phyloP scores from a whole-genome alignment of 2,329 filamentous ascomycete species.

The Diaporthe longicolla region DNA sequence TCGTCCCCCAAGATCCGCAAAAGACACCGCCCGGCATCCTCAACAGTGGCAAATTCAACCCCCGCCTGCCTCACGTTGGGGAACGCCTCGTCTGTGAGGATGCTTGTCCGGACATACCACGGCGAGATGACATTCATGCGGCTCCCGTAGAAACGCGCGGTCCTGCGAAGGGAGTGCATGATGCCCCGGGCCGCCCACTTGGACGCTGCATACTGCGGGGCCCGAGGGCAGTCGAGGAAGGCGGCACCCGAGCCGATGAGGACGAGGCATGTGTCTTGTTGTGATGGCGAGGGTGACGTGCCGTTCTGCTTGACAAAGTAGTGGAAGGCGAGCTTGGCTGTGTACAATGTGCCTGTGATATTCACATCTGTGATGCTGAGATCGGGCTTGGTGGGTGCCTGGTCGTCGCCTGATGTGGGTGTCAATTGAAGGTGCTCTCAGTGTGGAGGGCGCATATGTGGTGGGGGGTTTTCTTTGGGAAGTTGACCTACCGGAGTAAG shows the following conservation, averaged over 20 bases:
- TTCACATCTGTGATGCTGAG: slow-evolving; percentile 50
- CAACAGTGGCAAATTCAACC: slow-evolving; percentile 47
- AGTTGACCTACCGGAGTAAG: neutral
- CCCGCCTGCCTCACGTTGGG: slow-evolving; percentile 44
- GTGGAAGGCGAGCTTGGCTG: slow-evolving; percentile 51
- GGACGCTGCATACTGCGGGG: slow-evolving; percentile 52
- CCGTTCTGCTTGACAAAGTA: slow-evolving; percentile 52
- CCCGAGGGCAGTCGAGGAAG: slow-evolving; percentile 51
- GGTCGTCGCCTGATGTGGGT: slow-evolving; percentile 3
- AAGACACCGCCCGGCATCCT: slow-evolving; percentile 48
- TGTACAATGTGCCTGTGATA: slow-evolving; percentile 49
- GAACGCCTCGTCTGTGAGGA: slow-evolving; percentile 48
- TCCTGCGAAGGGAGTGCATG: slow-evolving; percentile 53
- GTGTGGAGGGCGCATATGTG: neutral
- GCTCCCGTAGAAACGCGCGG: slow-evolving; percentile 51
- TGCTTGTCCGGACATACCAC: slow-evolving; percentile 51
- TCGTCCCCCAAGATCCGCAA: slow-evolving; percentile 48
- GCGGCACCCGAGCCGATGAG: slow-evolving; percentile 53
- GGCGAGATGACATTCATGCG: slow-evolving; percentile 55
- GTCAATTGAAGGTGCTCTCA: neutral
- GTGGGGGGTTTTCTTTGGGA: slow-evolving; percentile 25
- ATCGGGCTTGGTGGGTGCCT: slow-evolving; percentile 49
- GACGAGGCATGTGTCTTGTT: slow-evolving; percentile 49
- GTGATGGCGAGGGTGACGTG: slow-evolving; percentile 41
- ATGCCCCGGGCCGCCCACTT: slow-evolving; percentile 56